phyloP scores from a whole-genome alignment of 805 yeast species.

The Pichia heedii region DNA sequence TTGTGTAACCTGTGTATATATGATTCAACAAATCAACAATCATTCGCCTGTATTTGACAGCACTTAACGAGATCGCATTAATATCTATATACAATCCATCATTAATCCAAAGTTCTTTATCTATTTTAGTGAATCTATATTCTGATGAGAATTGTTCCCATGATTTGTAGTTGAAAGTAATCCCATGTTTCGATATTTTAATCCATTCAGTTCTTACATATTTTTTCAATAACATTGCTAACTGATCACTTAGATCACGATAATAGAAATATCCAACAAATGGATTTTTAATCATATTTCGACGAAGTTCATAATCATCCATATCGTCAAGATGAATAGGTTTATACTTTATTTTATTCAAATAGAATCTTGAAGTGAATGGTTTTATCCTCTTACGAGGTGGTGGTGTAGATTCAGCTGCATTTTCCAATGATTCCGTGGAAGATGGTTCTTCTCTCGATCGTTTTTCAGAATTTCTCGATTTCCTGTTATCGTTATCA shows the following conservation, averaged over 20 bases:
- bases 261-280: conserved; percentile 6
- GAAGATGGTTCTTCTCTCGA: not conserved
- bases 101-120: conserved; percentile 1
- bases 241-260: conserved; percentile 1
- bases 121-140: not conserved
- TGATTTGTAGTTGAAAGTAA: not conserved
- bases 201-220: not conserved
- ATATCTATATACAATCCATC: not conserved
- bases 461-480: no score
- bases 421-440: no score
- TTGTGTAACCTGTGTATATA: not conserved
- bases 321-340: not conserved
- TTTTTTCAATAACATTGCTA: not conserved
- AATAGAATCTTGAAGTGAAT: not conserved
- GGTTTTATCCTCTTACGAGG: not conserved
- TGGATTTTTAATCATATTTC: conserved; percentile 2
- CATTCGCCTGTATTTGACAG: not conserved
- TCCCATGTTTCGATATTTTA: not conserved
- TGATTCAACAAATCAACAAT: conserved; percentile 1
- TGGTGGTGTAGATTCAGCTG: no score
- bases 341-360: not conserved
- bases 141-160: conserved; percentile 1
- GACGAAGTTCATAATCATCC: not conserved
- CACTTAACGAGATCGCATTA: not conserved
- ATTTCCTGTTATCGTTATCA: no score